Base-by-base conservation (phyloP, 2,329 filamentous ascomycete genomes). In the Ilyonectria robusta region DNA sequence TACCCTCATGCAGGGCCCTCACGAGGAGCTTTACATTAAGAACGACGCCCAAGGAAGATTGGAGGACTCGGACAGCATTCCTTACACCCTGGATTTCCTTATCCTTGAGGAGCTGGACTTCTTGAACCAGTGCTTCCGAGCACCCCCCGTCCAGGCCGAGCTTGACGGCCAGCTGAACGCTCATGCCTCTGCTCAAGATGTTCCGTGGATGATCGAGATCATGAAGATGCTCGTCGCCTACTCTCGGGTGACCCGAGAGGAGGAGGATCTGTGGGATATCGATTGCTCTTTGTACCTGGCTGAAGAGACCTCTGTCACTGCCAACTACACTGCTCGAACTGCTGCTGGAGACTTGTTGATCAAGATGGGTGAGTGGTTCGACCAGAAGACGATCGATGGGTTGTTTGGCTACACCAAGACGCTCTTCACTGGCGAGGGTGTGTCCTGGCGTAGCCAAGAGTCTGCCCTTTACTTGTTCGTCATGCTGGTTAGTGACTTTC, bases 271-370 rank as follows among this genome's bases (percentile, higher is more conserved):
- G 10, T 99, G 96, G 96, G 94, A 98, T 74, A 94, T 98, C 69
- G 96, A 99, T 80, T 93, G 97, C 72, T 98, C 97, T 65, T 88
- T 99, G 2, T 99, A 97, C 81, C 86, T 99, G 53, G 95, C 94
- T 1, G 96, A 99, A 81, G 95, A 98, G 82, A 95, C 94, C 2
- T 95, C 94, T 2, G 93, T 98, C 19, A 97, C 94, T 13, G 93
- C 95, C 35, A 98, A 98, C 80, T 99, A 98, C 82, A 98, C 96
- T 0, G 93, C 96, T 15, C 91, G 96, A 72, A 97, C 94, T 19
- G 96, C 95, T 46, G 96, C 94, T 70, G 95, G 94, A 55, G 96
- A 98, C 78, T 84, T 99, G 55, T 87, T 97, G 31, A 94, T 97
- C 81, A 98, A 97, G 82, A 86, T 97, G 66, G 94, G 93, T 54